Base-by-base conservation (phyloP, 2,329 filamentous ascomycete species). In the Stromatinia cepivora region DNA sequence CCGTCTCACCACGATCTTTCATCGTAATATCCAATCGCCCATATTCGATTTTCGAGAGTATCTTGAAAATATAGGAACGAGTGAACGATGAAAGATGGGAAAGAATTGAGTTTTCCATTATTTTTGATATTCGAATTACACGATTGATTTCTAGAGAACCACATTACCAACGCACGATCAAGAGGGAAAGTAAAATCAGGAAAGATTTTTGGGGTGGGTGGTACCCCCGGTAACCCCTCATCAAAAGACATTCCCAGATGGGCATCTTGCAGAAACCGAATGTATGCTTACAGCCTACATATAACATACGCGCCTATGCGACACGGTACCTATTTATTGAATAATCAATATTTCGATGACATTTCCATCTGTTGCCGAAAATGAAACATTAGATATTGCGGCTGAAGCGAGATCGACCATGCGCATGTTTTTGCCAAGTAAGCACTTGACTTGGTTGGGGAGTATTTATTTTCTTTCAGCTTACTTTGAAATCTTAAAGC, bases 21-120 rank as follows among this genome's bases (percentile, higher is more conserved):
- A 59, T 59, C 9, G 28, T 50, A 5, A 67, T 59, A 13, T 67
- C 20, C 25, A 67, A n/a, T n/a, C 65, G 48, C 15, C 65, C 65
- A 67, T 67, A 67, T 31, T 67, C 28, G 17, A 67, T 34, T 6
- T n/a, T 39, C 1, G 53, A 59, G 22, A 67, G 22, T 25, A 17
- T 50, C 15, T 42, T 13, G 15, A 67, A 15, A 17, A 67, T 67
- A 15, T 28, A 67, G 1, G n/a, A 57, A 57, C 54, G 54, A 39
- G n/a, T 57, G 34, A 57, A 57, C 8, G 34, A 57, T 7, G 54
- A 39, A 15, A 57, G 34, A 34, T 39, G 20, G 1, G 54, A 57
- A 39, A 34, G 34, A 9, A 57, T 25, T 57, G 7, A 57, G 36
- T n/a, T 39, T 36, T 39, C 54, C 34, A 57, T 57, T 39, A 36